Evolutionary conservation across 1,284 basidiomycete genomes (phyloP).

Genomic region (Tilletiopsis washingtonensis): DNA sequence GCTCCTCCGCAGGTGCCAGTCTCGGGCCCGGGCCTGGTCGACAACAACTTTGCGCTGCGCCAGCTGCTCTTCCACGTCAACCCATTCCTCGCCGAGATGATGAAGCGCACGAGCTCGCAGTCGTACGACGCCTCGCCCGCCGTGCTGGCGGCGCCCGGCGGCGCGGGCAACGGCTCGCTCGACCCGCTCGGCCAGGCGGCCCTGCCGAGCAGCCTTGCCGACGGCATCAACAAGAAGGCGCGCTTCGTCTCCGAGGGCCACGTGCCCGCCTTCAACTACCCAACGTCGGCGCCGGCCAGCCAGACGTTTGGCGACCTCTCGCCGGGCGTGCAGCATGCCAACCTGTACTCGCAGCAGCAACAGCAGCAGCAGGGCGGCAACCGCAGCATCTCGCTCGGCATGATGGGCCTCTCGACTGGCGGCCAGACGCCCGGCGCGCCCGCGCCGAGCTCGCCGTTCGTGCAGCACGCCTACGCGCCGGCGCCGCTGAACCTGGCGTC

Average conservation of each 20-base stretch:
- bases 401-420: not conserved
- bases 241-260: constrained; percentile 36
- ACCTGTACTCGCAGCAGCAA: not conserved
- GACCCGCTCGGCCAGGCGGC: not conserved
- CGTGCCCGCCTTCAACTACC: constrained; percentile 18
- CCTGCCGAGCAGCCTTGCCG: not conserved
- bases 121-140: constrained; percentile 14
- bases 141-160: constrained; percentile 10
- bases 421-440: not conserved
- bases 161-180: constrained; percentile 13
- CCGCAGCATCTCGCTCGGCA: not conserved
- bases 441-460: not conserved
- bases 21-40: too few species aligned
- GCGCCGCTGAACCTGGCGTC: not conserved
- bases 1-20: too few species aligned
- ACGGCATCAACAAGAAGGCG: constrained; percentile 22
- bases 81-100: constrained; percentile 13
- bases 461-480: not conserved
- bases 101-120: constrained; percentile 31
- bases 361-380: not conserved
- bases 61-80: constrained; percentile 3
- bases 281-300: constrained; percentile 5
- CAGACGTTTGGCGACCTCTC: not conserved
- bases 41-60: too few species aligned
- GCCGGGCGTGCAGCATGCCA: not conserved